Evolutionary conservation across 352 stramenopile species (phyloP).

Genomic region (Plasmopara viticola): DNA sequence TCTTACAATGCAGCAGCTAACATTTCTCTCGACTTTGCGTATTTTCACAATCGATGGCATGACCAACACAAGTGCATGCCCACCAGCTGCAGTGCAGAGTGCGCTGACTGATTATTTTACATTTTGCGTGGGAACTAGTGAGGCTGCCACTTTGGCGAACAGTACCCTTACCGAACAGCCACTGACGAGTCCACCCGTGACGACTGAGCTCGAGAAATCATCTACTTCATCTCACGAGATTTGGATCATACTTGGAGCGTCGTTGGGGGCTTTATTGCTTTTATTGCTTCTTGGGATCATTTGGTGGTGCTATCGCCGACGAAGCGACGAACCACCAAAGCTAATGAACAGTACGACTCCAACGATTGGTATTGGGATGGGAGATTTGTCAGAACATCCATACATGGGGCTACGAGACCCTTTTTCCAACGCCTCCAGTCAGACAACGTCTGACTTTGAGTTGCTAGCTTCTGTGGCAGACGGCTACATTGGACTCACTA

Average conservation of each 20-base stretch:
- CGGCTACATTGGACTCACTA: conserved; percentile 59
- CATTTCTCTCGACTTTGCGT: conserved; percentile 43
- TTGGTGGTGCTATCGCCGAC: conserved; percentile 33
- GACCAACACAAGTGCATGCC: conserved; percentile 48
- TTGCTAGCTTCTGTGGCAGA: conserved; percentile 58
- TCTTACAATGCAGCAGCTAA: conserved; percentile 42
- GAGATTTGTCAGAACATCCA: conserved; percentile 46
- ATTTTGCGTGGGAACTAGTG: conserved; percentile 37
- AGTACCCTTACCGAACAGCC: conserved; percentile 15
- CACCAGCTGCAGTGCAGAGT: conserved; percentile 30
- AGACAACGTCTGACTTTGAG: conserved; percentile 70
- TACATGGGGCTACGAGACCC: conserved; percentile 46
- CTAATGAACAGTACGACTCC: conserved; percentile 41
- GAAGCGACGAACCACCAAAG: conserved; percentile 40
- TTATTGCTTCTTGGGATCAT: conserved; percentile 28
- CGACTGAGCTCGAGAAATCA: conserved; percentile 8
- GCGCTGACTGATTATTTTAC: conserved; percentile 49
- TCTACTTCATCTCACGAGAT: conserved; percentile 33
- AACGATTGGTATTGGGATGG: conserved; percentile 51
- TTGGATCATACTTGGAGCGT: conserved; percentile 42
- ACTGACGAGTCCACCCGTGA: conserved; percentile 11
- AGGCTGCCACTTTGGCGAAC: conserved; percentile 12
- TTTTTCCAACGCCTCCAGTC: conserved; percentile 46
- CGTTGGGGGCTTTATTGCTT: conserved; percentile 29
- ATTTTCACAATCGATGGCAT: conserved; percentile 46